phyloP scores from a whole-genome alignment of 2,329 filamentous ascomycete species.

The Colletotrichum camelliae region DNA sequence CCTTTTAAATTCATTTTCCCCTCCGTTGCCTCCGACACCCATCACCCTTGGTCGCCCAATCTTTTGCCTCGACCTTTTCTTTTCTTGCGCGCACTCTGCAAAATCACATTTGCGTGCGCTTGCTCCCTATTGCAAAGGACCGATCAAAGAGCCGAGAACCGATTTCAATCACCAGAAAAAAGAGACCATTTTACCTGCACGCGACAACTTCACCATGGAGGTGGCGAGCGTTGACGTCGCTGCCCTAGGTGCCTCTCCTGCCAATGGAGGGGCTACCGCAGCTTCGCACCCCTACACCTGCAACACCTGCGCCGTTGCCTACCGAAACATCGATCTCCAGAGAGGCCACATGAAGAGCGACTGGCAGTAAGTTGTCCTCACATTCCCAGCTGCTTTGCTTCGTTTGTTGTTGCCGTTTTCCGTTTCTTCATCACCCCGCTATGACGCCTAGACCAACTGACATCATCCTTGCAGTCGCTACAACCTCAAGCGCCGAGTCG shows the following conservation, averaged over 20 bases:
- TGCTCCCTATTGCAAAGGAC: background rate
- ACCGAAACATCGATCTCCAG: conserved; percentile 91
- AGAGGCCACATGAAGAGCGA: conserved; percentile 97
- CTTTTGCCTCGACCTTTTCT: background rate
- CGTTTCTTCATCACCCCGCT: background rate
- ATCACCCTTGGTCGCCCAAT: background rate
- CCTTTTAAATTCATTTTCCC: conserved; percentile 24
- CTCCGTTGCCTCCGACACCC: conserved; percentile 10
- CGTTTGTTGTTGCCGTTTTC: background rate
- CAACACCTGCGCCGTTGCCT: conserved; percentile 97
- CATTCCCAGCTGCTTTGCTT: background rate
- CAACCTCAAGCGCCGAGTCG: conserved; percentile 94
- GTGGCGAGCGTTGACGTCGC: conserved; percentile 43
- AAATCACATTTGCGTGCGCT: background rate
- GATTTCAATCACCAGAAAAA: background rate
- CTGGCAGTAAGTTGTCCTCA: conserved; percentile 79
- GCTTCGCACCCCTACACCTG: conserved; percentile 90
- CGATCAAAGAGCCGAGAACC: background rate
- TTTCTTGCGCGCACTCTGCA: background rate
- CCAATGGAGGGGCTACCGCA: conserved; percentile 35
- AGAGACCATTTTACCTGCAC: background rate
- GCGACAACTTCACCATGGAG: conserved; percentile 38
- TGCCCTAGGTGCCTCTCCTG: conserved; percentile 17
- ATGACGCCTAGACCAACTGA: conserved; percentile 14
- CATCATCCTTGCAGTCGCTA: conserved; percentile 68